Base-by-base conservation (phyloP, 805 yeast genomes). In the Suhomyces tanzawaensis region DNA sequence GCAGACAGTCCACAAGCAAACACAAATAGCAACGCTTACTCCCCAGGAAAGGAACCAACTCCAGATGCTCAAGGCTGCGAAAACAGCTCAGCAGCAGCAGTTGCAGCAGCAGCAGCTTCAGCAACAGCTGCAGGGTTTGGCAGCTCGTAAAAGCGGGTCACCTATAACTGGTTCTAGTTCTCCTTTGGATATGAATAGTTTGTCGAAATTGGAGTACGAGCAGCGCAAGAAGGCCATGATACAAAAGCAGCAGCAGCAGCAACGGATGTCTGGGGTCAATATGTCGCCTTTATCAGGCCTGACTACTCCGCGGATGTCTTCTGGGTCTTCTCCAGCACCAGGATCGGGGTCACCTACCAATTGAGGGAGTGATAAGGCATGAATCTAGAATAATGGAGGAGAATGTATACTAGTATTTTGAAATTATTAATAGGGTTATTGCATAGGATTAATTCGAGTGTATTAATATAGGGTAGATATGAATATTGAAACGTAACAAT, bases 1-100 rank as follows among this genome's bases (percentile, higher is more conserved):
- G 25, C 28, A 28, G 18, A 27, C 11, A 16, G 43, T 42, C 13
- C 49, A 28, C 18, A 51, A 53, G 26, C 60, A 48, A 32, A 54
- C 52, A 15, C 60, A 51, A 31, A 60, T 63, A 12, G 71, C 72
- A 7, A 61, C 62, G 9, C 51, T 72, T 38, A 65, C 71, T 4
- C 71, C 72, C 3, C 71, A 66, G 41, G 77, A 71, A 40, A 50
- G 64, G 41, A 64, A 56, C 39, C 72, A 63, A 48, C 55, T 68
- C 21, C 72, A 63, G 37, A 62, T 58, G 60, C 56, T 67, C 29
- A 64, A 66, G 49, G 62, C 68, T 18, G 58, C 60, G 9, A 54
- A 58, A 41, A 48, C 57, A 37, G 64, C 59, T 2, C 66, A 56
- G 35, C 60, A 57, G 30, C 55, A 52, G 32, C 53, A 53, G 27